Evolutionary conservation across 306 rosid species (phyloP).

Genomic region (Cucumis cinereus): DNA sequence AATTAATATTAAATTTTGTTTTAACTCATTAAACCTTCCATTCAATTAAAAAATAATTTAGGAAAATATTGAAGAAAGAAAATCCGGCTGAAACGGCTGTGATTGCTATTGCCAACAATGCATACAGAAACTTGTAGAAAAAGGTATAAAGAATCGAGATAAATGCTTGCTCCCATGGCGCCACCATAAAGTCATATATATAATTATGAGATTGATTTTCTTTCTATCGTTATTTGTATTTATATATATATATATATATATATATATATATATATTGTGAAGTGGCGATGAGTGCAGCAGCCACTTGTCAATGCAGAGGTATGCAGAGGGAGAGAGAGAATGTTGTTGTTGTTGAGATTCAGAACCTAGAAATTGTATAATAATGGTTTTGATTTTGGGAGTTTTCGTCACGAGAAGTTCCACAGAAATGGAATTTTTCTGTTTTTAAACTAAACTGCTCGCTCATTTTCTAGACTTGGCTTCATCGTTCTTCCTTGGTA

Average conservation of each 20-base stretch:
- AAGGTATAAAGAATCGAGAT: neutral
- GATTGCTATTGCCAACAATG: neutral
- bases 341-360: neutral
- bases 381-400: neutral
- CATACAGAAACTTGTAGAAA: neutral
- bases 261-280: neutral
- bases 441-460: neutral
- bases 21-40: neutral
- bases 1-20: neutral
- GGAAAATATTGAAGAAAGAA: neutral
- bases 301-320: neutral
- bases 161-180: neutral
- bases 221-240: neutral
- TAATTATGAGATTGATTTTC: neutral
- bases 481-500: neutral
- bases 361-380: neutral
- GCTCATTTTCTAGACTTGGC: neutral
- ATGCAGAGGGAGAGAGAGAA: neutral
- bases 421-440: neutral
- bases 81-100: neutral
- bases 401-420: neutral
- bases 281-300: neutral
- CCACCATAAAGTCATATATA: neutral
- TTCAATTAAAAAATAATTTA: neutral
- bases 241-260: neutral